These are phyloP conservation scores for Trebouxiophyceae sp. DNA, from an alignment of 163 green algal species.

Conservation along the genomic window DNA sequence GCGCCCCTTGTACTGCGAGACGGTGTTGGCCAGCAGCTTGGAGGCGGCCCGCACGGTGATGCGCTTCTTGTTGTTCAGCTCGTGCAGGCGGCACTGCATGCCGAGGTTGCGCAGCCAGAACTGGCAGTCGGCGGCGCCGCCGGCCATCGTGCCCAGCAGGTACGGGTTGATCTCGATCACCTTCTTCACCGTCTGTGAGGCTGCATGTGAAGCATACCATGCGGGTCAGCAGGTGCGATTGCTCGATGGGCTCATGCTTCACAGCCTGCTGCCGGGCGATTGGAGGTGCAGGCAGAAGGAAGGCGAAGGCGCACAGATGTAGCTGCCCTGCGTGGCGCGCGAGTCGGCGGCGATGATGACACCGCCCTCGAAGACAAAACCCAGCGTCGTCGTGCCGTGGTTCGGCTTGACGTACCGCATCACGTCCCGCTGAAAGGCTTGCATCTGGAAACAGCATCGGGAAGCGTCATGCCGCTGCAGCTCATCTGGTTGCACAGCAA, in stretches of 20 bases:
- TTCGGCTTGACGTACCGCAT: conserved; percentile 93
- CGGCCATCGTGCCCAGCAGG: conserved; percentile 99
- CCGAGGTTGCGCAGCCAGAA: conserved; percentile 98
- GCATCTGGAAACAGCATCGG: conserved; percentile 57
- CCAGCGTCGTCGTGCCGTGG: conserved; percentile 97
- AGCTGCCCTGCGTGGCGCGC: conserved; percentile 89
- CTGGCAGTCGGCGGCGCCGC: conserved; percentile 96
- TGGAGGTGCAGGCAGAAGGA: no score
- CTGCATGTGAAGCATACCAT: no score
- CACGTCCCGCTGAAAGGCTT: conserved; percentile 88
- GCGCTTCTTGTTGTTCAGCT: conserved; percentile 91
- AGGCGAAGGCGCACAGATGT: conserved; percentile 76
- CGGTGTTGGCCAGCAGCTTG: conserved; percentile 97
- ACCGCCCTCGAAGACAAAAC: conserved; percentile 95
- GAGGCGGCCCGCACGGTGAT: conserved; percentile 94
- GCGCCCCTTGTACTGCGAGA: conserved; percentile 96
- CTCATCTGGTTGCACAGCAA: conserved; percentile 5
- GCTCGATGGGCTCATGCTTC: not conserved
- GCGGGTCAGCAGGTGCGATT: no score
- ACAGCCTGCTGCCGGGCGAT: not conserved
- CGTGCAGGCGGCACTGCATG: conserved; percentile 91
- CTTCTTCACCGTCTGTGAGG: conserved; percentile 97
- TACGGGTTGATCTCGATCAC: conserved; percentile 99
- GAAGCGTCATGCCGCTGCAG: not conserved
- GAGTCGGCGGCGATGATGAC: conserved; percentile 99